Evolutionary conservation across 2,329 filamentous ascomycete genomes (phyloP).

Genomic region (Tolypocladium tropicale): DNA sequence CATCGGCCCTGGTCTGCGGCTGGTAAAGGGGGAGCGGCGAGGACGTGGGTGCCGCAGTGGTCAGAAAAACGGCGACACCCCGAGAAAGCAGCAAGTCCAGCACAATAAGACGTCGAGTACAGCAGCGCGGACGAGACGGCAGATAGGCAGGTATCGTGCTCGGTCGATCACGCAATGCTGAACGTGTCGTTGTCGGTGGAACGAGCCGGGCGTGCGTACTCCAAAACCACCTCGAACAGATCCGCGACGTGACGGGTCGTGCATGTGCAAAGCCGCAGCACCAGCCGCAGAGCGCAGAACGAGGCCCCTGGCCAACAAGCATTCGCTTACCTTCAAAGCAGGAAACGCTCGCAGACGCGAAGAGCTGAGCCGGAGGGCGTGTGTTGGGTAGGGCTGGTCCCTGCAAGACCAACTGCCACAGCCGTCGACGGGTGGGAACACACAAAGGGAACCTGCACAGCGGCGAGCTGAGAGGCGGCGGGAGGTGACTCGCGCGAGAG

Average conservation of each 20-base stretch:
- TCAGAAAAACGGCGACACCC: neutral
- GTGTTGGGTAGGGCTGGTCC: conserved; percentile 3
- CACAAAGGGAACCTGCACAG: conserved; percentile 14
- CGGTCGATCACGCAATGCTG: neutral
- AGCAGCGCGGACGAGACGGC: neutral
- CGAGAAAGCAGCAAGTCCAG: neutral
- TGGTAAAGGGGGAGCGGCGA: neutral
- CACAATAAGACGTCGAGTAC: neutral
- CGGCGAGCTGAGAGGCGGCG: conserved; percentile 16
- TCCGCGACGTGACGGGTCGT: neutral
- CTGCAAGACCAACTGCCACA: neutral
- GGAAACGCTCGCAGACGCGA: neutral
- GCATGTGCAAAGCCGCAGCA: neutral
- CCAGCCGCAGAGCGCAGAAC: neutral
- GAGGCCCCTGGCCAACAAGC: neutral
- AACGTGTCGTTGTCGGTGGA: neutral
- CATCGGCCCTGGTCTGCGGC: neutral
- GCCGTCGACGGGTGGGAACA: neutral
- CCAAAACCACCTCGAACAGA: neutral
- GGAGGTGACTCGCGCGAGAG: conserved; percentile 18
- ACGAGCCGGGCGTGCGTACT: neutral
- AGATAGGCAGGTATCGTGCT: no score
- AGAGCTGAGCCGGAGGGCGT: conserved; percentile 6
- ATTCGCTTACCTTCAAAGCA: neutral
- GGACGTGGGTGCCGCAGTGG: neutral